Percentiles rank a stretch among this genome's conserved stretches.
Conservation (phyloP, 2,329 filamentous ascomycete species). For the Paracoccidioides brasiliensis region DNA sequence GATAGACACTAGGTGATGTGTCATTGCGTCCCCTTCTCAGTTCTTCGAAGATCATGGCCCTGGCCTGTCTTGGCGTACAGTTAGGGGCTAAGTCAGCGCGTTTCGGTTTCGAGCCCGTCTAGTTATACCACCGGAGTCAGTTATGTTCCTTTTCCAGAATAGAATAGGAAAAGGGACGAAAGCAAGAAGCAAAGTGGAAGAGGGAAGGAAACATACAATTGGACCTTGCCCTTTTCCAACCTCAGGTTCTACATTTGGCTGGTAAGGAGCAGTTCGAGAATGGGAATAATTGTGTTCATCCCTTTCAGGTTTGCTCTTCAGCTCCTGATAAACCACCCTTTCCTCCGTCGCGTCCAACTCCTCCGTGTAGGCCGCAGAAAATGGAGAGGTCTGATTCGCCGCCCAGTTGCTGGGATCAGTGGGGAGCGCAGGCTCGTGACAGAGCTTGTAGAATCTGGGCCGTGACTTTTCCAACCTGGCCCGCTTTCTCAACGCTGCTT, state of each 20-base stretch:
- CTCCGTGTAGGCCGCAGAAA: not conserved
- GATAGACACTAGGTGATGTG: not conserved
- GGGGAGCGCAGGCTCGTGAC: not conserved
- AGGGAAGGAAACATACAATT: not conserved
- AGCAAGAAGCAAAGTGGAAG: not conserved
- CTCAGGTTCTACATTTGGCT: not conserved
- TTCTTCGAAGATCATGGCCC: not conserved
- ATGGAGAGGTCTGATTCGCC: not conserved
- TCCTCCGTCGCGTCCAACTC: not conserved
- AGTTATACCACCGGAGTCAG: too few relatives aligned
- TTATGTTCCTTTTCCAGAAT: not conserved
- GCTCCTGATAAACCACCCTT: not conserved
- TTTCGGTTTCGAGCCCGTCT: not conserved
- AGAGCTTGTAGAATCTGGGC: not conserved
- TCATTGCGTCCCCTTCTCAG: not conserved
- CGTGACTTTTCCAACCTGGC: not conserved
- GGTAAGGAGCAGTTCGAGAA: not conserved
- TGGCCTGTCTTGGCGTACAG: not conserved
- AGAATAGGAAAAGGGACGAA: not conserved
- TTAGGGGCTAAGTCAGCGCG: not conserved
- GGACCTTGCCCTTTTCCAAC: not conserved
- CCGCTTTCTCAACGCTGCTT: not conserved
- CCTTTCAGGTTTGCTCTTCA: not conserved
- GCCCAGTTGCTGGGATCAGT: not conserved
- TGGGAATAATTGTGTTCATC: not conserved